Evolutionary conservation across 2,329 filamentous ascomycete species (phyloP), one percentile per base, ranked within the genome.

Genomic region (Stemphylium lycopersici): DNA sequence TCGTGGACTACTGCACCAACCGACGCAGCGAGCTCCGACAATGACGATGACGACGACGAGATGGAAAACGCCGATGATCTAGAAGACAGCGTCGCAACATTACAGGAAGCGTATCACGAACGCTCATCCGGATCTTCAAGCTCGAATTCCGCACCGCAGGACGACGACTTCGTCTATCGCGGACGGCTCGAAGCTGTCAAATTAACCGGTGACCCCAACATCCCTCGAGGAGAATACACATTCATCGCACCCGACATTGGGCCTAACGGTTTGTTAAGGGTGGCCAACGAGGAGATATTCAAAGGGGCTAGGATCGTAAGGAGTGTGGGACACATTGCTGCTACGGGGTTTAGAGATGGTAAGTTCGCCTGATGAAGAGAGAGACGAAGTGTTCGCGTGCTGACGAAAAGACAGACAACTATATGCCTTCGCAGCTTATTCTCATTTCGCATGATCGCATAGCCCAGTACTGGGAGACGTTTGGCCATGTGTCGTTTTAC

Each of bases 191-290:
- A 93, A 72, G 93, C 90, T 0, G 87, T 97, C 68, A 98, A 98
- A 72, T 78, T 99, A 31, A 98, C 93, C 0, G 93, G 93, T 0
- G 93, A 99, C 68, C 86, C 89, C 0, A 96, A 97, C 62, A 87
- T 98, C 12, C 93, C 93, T 0, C 83, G 93, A 7, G 93, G 93
- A 7, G 89, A 97, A 73, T 86, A 87, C 63, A 91, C 90, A 0
- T 97, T 96, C 71, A 82, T 90, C 3, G 89, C 87, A 0, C 84
- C 91, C 4, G 91, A 97, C 63, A 84, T 98, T 32, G 88, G 90
- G 0, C 80, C 83, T 0, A 76, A 69, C 0, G 91, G 90, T 0
- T 81, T 88, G 18, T 75, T 93, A 0, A 80, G 87, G 0, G 78
- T 86, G 1, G 85, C 87, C 0, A 78, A 84, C 1, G 88, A 92